These are phyloP conservation scores for Curvularia lunata DNA, from an alignment of 2,329 filamentous ascomycete species.

Conservation along the genomic window DNA sequence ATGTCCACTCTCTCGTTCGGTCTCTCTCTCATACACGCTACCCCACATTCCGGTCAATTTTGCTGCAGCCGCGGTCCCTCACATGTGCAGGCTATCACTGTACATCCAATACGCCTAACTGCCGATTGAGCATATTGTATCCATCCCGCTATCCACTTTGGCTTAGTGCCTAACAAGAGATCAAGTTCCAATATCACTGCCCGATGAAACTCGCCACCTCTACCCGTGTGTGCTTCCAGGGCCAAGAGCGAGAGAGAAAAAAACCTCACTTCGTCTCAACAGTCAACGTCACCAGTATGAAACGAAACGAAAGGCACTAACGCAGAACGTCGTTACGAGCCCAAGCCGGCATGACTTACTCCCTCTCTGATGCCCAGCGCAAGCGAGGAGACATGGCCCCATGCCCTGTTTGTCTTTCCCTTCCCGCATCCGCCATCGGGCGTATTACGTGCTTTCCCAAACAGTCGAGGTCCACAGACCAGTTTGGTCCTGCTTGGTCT, in stretches of 20 bases:
- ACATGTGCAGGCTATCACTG: neutral
- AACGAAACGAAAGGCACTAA: neutral
- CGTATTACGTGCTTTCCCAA: constrained; percentile 7
- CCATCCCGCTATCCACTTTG: neutral
- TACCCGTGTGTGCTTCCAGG: neutral
- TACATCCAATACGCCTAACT: neutral
- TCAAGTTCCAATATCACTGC: neutral
- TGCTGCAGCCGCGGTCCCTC: neutral
- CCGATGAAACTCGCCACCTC: neutral
- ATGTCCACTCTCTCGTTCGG: neutral
- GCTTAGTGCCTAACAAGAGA: neutral
- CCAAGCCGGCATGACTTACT: neutral
- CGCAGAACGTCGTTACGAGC: constrained; percentile 1
- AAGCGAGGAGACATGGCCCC: constrained; percentile 4
- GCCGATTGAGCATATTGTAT: neutral
- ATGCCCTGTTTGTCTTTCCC: neutral
- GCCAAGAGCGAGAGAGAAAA: neutral
- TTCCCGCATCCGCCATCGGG: constrained; percentile 12
- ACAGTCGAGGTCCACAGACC: neutral
- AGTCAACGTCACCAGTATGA: neutral
- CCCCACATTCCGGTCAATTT: neutral
- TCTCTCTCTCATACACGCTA: neutral
- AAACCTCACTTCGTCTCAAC: neutral
- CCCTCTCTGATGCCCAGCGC: constrained; percentile 9
- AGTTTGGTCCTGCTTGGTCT: neutral